Evolutionary conservation across 2,329 filamentous ascomycete genomes (phyloP).

Genomic region (Rhynchosporium secalis): DNA sequence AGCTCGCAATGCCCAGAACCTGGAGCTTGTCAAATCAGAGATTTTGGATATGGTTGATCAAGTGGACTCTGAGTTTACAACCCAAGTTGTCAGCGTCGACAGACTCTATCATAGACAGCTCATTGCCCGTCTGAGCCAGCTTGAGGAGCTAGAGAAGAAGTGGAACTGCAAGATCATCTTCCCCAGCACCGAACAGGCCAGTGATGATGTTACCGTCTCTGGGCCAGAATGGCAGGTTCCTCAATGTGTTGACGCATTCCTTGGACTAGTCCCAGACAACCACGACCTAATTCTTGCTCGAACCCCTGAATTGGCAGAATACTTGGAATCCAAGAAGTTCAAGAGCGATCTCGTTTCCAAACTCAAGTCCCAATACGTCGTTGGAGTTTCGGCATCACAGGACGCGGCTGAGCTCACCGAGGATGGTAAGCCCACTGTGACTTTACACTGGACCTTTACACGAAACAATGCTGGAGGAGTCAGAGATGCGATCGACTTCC

Average conservation of each 20-base stretch:
- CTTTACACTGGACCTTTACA: slow-evolving; percentile 79
- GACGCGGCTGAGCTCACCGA: slow-evolving; percentile 59
- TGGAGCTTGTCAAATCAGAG: slow-evolving; percentile 97
- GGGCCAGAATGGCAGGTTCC: slow-evolving; percentile 98
- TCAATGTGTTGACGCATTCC: slow-evolving; percentile 90
- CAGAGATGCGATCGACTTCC: slow-evolving; percentile 92
- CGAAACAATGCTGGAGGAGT: slow-evolving; percentile 95
- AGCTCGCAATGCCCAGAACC: slow-evolving; percentile 91
- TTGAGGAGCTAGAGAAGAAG: slow-evolving; percentile 96
- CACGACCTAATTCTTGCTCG: slow-evolving; percentile 87
- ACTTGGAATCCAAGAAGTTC: slow-evolving; percentile 80
- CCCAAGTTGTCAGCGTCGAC: slow-evolving; percentile 90
- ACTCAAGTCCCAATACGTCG: slow-evolving; percentile 87
- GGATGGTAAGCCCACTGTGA: slow-evolving; percentile 57
- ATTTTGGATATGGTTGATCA: slow-evolving; percentile 98
- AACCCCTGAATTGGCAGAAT: slow-evolving; percentile 73
- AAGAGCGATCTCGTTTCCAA: slow-evolving; percentile 76
- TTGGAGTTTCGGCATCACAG: slow-evolving; percentile 76
- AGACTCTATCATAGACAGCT: slow-evolving; percentile 94
- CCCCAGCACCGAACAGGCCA: slow-evolving; percentile 94
- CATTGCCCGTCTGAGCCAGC: slow-evolving; percentile 81
- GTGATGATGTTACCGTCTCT: slow-evolving; percentile 92
- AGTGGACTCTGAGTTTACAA: slow-evolving; percentile 88
- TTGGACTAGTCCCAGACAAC: slow-evolving; percentile 96
- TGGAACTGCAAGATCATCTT: slow-evolving; percentile 99